Percentiles rank a stretch among this genome's conserved stretches.
Evolutionary conservation across 805 yeast species (phyloP).

Genomic region (Nakazawaea ernobii): DNA sequence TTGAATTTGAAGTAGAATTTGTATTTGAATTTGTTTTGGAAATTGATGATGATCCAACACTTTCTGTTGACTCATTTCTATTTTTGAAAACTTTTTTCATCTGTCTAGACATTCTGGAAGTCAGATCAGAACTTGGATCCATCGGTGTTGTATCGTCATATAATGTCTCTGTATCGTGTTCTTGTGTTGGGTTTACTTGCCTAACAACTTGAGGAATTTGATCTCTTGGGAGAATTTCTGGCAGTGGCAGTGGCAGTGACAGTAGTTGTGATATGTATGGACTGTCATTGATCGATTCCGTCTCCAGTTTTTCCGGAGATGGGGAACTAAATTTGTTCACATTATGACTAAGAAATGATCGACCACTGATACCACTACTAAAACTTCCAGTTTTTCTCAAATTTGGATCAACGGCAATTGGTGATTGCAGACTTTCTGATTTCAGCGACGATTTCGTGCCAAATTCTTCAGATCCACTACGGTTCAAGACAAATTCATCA

Average conservation of each 20-base stretch:
- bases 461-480: too few relatives aligned
- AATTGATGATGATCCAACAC: conserved; percentile 17
- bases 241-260: neutral
- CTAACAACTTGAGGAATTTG: neutral
- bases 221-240: neutral
- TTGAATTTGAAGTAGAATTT: conserved; percentile 17
- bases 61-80: conserved; percentile 19
- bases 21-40: conserved; percentile 19
- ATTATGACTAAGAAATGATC: neutral
- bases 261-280: too few relatives aligned
- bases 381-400: neutral
- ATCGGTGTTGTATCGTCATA: neutral
- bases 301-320: neutral
- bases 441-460: neutral
- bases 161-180: neutral
- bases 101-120: conserved; percentile 16
- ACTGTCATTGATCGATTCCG: neutral
- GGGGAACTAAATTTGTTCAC: neutral
- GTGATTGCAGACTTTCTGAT: neutral
- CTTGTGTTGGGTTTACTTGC: neutral
- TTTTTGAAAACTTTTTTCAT: conserved; percentile 19
- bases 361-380: neutral
- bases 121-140: conserved; percentile 10
- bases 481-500: neutral
- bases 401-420: neutral